Conservation (phyloP, 768 basidiomycete species). For the Mycena kentingensis region DNA sequence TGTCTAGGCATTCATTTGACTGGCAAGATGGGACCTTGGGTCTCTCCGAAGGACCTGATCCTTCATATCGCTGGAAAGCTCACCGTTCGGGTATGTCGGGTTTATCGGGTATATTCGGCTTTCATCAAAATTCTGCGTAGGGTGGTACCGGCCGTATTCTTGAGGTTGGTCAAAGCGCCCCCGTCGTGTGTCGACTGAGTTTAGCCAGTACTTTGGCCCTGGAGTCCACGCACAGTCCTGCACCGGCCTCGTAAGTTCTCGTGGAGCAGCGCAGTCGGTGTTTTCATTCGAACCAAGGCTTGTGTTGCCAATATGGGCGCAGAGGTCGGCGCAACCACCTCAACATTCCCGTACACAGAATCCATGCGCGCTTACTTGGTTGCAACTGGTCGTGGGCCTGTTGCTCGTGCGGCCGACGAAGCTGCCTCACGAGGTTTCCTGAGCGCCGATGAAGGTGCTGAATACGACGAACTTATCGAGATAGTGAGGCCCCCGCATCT, state of each 20-base stretch:
- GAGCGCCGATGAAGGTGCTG: constrained; percentile 78
- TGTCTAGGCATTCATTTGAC: constrained; percentile 79
- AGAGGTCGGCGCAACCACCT: constrained; percentile 99
- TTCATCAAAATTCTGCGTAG: constrained; percentile 38
- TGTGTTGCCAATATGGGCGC: constrained; percentile 98
- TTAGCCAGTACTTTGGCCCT: constrained; percentile 77
- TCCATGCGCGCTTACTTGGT: constrained; percentile 88
- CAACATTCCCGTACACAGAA: constrained; percentile 92
- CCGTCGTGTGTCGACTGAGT: neutral
- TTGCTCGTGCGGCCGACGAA: constrained; percentile 83
- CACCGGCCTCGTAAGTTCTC: constrained; percentile 58
- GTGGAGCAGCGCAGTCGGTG: neutral
- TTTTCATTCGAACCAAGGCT: constrained; percentile 42
- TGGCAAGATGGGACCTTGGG: constrained; percentile 87
- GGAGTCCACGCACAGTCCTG: constrained; percentile 89
- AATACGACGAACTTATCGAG: constrained; percentile 94
- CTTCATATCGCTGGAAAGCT: constrained; percentile 91
- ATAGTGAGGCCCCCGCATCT: constrained; percentile 58
- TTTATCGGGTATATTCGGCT: neutral
- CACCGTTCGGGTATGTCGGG: constrained; percentile 78
- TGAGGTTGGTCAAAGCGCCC: constrained; percentile 40
- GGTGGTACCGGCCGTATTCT: constrained; percentile 95
- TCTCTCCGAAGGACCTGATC: constrained; percentile 95
- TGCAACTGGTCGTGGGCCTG: constrained; percentile 85
- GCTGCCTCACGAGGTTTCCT: constrained; percentile 82